Conservation (phyloP, 306 rosid species). For the Pterocarpus macrocarpus region DNA sequence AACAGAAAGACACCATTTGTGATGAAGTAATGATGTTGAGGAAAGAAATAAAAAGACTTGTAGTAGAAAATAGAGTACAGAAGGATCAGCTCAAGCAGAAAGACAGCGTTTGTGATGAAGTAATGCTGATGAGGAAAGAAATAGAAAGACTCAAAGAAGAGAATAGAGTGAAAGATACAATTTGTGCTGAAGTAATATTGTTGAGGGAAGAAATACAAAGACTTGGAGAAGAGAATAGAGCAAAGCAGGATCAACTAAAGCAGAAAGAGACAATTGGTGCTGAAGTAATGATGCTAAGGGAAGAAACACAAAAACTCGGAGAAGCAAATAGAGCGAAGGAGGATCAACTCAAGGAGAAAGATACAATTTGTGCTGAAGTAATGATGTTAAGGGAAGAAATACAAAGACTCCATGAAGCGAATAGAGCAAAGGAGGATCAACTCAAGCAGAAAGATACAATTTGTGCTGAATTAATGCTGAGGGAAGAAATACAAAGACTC, state of each 20-base stretch:
- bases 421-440: constrained; percentile 50
- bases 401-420: constrained; percentile 60
- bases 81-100: constrained; percentile 48
- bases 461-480: constrained; percentile 51
- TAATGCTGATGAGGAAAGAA: constrained; percentile 57
- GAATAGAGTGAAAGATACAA: constrained; percentile 38
- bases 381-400: constrained; percentile 57
- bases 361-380: constrained; percentile 41
- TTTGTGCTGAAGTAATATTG: constrained; percentile 50
- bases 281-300: constrained; percentile 56
- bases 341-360: constrained; percentile 45
- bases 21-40: constrained; percentile 52
- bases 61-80: constrained; percentile 56
- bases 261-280: constrained; percentile 12
- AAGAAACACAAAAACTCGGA: constrained; percentile 54
- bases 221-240: constrained; percentile 58
- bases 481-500: constrained; percentile 58
- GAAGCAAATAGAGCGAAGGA: constrained; percentile 60
- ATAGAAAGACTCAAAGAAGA: constrained; percentile 60
- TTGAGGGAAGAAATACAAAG: constrained; percentile 57
- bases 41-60: constrained; percentile 57
- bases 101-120: constrained; percentile 43
- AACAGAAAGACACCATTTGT: constrained; percentile 25
- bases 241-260: constrained; percentile 50
- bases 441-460: constrained; percentile 26